Evolutionary conservation across 2,329 filamentous ascomycete species (phyloP).

Genomic region (Fusarium sp.): DNA sequence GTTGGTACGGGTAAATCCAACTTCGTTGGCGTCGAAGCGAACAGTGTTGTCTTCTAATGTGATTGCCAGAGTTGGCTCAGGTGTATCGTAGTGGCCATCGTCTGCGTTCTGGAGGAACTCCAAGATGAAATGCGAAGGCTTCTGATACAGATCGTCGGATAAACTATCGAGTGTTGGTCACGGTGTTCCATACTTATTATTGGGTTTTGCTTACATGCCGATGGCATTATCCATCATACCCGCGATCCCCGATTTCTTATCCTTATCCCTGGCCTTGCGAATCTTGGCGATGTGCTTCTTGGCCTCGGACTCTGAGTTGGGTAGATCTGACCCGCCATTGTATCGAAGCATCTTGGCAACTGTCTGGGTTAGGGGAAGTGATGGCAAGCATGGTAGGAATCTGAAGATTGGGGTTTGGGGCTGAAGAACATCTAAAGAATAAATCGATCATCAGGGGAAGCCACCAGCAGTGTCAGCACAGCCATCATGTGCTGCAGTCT

Average conservation of each 20-base stretch:
- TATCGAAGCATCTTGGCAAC: neutral
- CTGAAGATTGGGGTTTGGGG: neutral
- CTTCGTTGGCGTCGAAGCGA: neutral
- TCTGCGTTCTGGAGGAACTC: neutral
- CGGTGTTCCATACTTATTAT: fast-evolving
- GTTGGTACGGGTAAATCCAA: neutral
- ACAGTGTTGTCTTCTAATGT: neutral
- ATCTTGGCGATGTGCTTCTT: neutral
- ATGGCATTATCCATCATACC: neutral
- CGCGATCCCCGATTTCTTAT: neutral
- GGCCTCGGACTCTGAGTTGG: neutral
- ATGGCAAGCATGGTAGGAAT: neutral
- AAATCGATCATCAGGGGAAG: neutral
- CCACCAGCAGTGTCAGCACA: neutral
- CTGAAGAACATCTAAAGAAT: neutral
- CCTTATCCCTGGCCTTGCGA: neutral
- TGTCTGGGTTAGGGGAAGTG: neutral
- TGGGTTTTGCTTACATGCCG: neutral
- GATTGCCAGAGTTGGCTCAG: neutral
- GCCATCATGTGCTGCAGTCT: neutral
- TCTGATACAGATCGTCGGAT: neutral
- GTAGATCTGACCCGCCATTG: neutral
- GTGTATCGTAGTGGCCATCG: neutral
- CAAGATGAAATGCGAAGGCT: neutral
- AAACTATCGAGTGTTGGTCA: neutral